Evolutionary conservation across 2,329 filamentous ascomycete species (phyloP).

Genomic region (Arthrobotrys sinensis): DNA sequence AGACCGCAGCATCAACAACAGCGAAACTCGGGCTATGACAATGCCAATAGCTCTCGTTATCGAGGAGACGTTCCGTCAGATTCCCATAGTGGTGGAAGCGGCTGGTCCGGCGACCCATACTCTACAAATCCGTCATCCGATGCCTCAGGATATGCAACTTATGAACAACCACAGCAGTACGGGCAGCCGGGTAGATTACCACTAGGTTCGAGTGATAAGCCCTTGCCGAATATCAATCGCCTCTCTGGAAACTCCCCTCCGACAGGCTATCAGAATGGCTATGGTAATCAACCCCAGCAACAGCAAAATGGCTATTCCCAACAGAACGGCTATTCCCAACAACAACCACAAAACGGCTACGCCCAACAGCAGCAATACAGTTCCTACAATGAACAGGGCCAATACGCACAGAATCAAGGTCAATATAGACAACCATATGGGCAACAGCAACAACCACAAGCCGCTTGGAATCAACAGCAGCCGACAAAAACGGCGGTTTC

Average conservation of each 20-base stretch:
- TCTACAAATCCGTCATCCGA: slow-evolving; percentile 60
- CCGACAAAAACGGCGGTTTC: slow-evolving; percentile 45
- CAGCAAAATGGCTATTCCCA: slow-evolving; percentile 42
- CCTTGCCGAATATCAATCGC: slow-evolving; percentile 49
- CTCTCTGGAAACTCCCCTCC: slow-evolving; percentile 31
- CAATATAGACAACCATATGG: slow-evolving; percentile 54
- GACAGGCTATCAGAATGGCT: slow-evolving; percentile 49
- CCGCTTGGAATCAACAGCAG: slow-evolving; percentile 45
- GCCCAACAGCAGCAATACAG: slow-evolving; percentile 35
- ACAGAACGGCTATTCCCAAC: slow-evolving; percentile 23
- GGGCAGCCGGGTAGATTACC: slow-evolving; percentile 42
- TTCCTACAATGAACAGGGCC: slow-evolving; percentile 43
- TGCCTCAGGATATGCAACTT: slow-evolving; percentile 41
- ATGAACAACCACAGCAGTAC: slow-evolving; percentile 47
- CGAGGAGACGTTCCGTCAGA: slow-evolving; percentile 51
- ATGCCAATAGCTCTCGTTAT: slow-evolving; percentile 27
- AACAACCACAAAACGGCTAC: slow-evolving; percentile 14
- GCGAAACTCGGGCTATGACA: slow-evolving; percentile 35
- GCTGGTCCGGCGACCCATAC: slow-evolving; percentile 54
- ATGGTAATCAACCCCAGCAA: slow-evolving; percentile 36
- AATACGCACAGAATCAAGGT: slow-evolving; percentile 31
- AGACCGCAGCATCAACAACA: slow-evolving; percentile 38
- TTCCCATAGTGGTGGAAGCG: slow-evolving; percentile 47
- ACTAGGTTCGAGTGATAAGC: slow-evolving; percentile 47
- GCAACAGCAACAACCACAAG: slow-evolving; percentile 43